Evolutionary conservation across 305 asterid genomes (phyloP).

Genomic region (Fraxinus baroniana): DNA sequence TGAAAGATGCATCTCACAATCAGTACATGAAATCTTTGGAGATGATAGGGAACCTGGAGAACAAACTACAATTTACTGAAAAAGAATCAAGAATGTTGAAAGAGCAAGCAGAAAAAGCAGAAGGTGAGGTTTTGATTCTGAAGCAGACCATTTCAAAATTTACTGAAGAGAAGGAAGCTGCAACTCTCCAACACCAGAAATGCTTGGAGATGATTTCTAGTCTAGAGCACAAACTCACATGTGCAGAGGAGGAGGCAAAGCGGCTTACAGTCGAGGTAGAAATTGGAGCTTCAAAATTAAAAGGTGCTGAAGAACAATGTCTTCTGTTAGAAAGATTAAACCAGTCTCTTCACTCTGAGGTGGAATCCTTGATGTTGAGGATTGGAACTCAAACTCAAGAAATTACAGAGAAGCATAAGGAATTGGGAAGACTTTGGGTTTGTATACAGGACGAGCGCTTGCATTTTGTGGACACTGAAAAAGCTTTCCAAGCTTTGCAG

Average conservation of each 20-base stretch:
- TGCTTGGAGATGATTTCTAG: constrained; percentile 62
- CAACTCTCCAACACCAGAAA: constrained; percentile 53
- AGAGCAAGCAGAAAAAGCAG: constrained; percentile 79
- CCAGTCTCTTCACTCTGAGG: constrained; percentile 70
- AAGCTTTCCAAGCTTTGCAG: constrained; percentile 91
- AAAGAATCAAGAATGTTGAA: constrained; percentile 55
- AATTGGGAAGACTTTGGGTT: constrained; percentile 76
- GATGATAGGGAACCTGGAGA: constrained; percentile 72
- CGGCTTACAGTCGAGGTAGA: constrained; percentile 67
- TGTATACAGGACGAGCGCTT: constrained; percentile 81
- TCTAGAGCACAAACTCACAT: constrained; percentile 56
- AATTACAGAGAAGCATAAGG: constrained; percentile 86
- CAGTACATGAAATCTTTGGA: constrained; percentile 70
- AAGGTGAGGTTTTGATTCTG: constrained; percentile 66
- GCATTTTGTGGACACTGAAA: constrained; percentile 92
- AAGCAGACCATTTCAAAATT: constrained; percentile 53
- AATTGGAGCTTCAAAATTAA: constrained; percentile 57
- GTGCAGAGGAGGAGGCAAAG: constrained; percentile 62
- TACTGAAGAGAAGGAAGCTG: constrained; percentile 67
- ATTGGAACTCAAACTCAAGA: constrained; percentile 74
- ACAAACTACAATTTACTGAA: constrained; percentile 55
- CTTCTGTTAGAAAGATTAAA: constrained; percentile 67
- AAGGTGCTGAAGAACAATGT: constrained; percentile 75
- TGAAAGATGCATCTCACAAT: constrained; percentile 66
- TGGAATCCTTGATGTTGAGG: constrained; percentile 73